Evolutionary conservation across 805 yeast species (phyloP), one percentile per base, ranked within the genome.

Genomic region (Kazachstania bromeliacearum): DNA sequence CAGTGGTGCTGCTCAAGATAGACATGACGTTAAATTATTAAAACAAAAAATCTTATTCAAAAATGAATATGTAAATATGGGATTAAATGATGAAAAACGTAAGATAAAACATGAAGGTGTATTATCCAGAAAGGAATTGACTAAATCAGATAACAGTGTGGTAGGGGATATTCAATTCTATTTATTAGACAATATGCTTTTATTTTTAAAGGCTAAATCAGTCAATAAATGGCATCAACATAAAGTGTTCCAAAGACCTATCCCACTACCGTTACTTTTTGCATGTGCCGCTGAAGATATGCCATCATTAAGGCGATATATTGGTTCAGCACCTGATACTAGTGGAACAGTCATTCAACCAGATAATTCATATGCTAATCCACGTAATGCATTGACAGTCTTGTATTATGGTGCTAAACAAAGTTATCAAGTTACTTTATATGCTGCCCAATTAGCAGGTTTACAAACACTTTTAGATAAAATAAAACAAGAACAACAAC

Each of bases 1-100:
- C 48, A 78, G 94, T 28, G 98, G 98, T 62, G 88, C 81, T 47
- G 85, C 94, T 21, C 87, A 92, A 26, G 96, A 89, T 65, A 71
- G 96, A 45, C 85, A 87, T 62, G 85, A 88, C 45, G 71, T 92
- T 42, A 81, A 87, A 66, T 78, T 87, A 34, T 69, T 92, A 55
- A 83, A 84, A 51, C 95, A 85, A 57, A 78, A 85, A 36, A 70
- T 92, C 41, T 79, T 85, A 21, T 81, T 79, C 63, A 71, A 82
- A 43, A 87, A 85, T 41, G 96, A 88, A 50, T 75, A 79, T 50
- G 88, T 80, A 46, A 94, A 89, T 53, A 68, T 92, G 63, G 85
- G 85, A 44, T 68, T 92, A 46, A 75, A 79, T 34, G 85, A 85
- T 40, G 94, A 82, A 46, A 76, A 81, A 48, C 68, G 97, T 38